phyloP scores from a whole-genome alignment of 2,329 filamentous ascomycete species.

The Diplodia scrobiculata region DNA sequence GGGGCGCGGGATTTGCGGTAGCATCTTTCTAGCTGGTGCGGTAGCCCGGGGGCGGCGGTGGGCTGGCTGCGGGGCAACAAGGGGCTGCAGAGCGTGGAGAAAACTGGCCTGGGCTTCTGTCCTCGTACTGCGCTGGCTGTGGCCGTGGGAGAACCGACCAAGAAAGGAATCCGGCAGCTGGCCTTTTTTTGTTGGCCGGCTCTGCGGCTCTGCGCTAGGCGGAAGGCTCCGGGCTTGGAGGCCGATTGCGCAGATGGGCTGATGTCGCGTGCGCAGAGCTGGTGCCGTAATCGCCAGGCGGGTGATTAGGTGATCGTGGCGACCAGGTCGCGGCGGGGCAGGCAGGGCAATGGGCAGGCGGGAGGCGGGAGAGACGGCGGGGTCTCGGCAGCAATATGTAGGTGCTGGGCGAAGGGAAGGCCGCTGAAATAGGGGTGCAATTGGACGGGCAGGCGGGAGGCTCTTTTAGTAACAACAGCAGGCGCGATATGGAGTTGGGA shows the following conservation, averaged over 20 bases:
- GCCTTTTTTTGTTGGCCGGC: background rate
- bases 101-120: background rate
- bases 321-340: background rate
- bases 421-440: background rate
- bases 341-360: background rate
- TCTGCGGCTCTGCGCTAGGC: conserved; percentile 20
- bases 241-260: conserved; percentile 1
- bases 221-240: conserved; percentile 1
- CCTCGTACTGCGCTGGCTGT: background rate
- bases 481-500: conserved; percentile 22
- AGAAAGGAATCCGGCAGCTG: background rate
- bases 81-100: background rate
- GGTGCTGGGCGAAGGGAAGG: conserved; percentile 4
- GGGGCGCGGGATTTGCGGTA: conserved; percentile 28
- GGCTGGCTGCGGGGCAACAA: conserved; percentile 2
- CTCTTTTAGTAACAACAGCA: background rate
- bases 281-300: conserved; percentile 8
- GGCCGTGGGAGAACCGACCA: background rate
- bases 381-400: background rate
- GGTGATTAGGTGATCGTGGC: conserved; percentile 12
- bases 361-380: background rate
- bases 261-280: conserved; percentile 12
- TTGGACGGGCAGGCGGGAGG: conserved; percentile 9
- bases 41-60: background rate
- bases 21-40: conserved; percentile 12